Base-by-base conservation (phyloP, 179 eudicot species). In the Spergularia azorica region DNA sequence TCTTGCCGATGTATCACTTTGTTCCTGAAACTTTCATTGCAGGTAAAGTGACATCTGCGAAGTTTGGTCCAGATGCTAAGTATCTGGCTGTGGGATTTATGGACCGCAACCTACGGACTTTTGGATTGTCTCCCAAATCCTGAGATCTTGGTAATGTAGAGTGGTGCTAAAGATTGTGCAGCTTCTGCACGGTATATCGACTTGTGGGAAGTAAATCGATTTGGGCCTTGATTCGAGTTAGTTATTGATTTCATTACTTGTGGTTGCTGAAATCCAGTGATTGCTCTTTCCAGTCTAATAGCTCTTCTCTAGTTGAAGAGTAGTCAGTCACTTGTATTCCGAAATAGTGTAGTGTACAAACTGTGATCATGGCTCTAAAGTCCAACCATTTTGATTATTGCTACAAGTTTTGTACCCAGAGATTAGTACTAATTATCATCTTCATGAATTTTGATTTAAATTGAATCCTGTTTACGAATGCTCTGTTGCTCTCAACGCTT, bases 41-140 rank as follows among this genome's bases (percentile, higher is more conserved):
- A 94, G 98, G 96, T 72, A 93, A 88, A 84, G 87, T 83, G 56
- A 90, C 89, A 7, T 73, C 85, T 77, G 91, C 87, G 6, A 92
- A 86, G 74, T 94, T 94, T 73, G 98, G 98, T 16, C 90, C 84
- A 7, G 98, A 94, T 82, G 97, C 97, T 43, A 94, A 90, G 73
- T 90, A 90, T 84, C 63, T 94, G 15, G 98, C 95, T 21, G 98
- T 92, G 54, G 97, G 92, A 70, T 92, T 97, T 21, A 67, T 88
- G 89, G 98, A 94, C 80, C 85, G 95, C 13, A 94, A 94, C 80
- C 93, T 94, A 9, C 87, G 98, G 60, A 85, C 92, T 75, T 94
- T 94, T 78, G 95, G 98, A 66, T 79, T 91, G 84, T 93, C 97
- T 0, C 84, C 80, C 21, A 73, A 80, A 71, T 72, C 68, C 38